Percentiles rank a stretch among this genome's conserved stretches.
Evolutionary conservation across 1,284 basidiomycete genomes (phyloP).

Genomic region (Apiotrichum akiyoshidainum): DNA sequence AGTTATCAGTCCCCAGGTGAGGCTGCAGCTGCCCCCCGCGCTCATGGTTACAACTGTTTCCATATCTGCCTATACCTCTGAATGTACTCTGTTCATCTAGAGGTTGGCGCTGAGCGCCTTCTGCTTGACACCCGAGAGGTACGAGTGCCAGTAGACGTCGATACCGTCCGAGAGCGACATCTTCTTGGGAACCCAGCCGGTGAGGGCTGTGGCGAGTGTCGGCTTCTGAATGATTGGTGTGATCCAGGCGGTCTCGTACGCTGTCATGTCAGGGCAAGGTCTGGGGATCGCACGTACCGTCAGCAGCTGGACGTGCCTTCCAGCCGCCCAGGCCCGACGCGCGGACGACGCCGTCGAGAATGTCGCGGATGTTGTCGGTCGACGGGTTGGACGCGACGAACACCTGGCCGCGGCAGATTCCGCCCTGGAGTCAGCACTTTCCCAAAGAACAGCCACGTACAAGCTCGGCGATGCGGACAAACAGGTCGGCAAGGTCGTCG

Average conservation of each 20-base stretch:
- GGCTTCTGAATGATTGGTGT: conserved; percentile 43
- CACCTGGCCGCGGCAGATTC: conserved; percentile 51
- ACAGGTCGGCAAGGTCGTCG: conserved; percentile 59
- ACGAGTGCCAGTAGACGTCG: conserved; percentile 50
- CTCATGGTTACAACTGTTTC: too few relatives aligned
- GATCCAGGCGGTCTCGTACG: conserved; percentile 43
- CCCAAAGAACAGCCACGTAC: conserved; percentile 17
- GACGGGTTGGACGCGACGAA: conserved; percentile 55
- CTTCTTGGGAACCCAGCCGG: conserved; percentile 57
- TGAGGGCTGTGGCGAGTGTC: conserved; percentile 53
- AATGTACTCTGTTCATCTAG: neutral
- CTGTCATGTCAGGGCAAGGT: neutral
- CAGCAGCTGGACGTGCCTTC: conserved; percentile 17
- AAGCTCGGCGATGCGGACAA: conserved; percentile 53
- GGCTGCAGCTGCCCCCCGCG: too few relatives aligned
- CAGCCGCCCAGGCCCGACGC: conserved; percentile 47
- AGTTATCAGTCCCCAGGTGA: too few relatives aligned
- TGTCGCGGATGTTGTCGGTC: conserved; percentile 54
- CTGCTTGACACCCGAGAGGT: neutral
- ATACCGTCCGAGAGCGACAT: conserved; percentile 54
- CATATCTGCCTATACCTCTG: too few relatives aligned
- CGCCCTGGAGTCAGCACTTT: conserved; percentile 31
- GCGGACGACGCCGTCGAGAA: conserved; percentile 53
- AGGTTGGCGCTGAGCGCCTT: neutral
- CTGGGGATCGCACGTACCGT: neutral